Conservation (phyloP, 2,329 filamentous ascomycete species). For the Epichloe hybrida region DNA sequence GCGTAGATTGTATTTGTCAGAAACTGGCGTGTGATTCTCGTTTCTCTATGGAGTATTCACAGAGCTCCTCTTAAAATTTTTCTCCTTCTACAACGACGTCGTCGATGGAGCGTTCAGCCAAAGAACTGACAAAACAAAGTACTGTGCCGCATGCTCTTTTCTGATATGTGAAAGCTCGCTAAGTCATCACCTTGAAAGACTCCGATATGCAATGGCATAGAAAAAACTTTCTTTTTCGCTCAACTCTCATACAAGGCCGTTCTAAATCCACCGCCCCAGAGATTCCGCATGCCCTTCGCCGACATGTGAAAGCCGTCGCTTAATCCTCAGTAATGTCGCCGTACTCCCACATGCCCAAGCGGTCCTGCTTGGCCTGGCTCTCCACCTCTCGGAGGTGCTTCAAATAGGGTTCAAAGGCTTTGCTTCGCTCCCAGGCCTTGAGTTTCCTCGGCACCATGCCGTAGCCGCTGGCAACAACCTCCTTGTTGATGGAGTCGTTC, state of each 20-base stretch:
- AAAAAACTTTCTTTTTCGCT: neutral
- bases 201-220: constrained; percentile 1
- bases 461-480: constrained; percentile 69
- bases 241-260: neutral
- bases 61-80: no score
- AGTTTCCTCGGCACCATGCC: constrained; percentile 88
- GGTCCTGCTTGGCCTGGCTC: constrained; percentile 62
- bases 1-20: no score
- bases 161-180: constrained; percentile 2
- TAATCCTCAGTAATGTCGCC: constrained; percentile 89
- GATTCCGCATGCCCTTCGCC: neutral
- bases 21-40: no score
- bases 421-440: constrained; percentile 74
- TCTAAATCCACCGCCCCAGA: neutral
- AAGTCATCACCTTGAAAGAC: neutral
- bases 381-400: constrained; percentile 61
- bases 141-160: neutral
- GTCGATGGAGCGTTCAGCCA: no score
- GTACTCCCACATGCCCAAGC: constrained; percentile 95
- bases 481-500: constrained; percentile 77
- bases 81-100: no score
- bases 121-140: no score
- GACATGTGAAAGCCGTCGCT: constrained; percentile 4
- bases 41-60: no score
- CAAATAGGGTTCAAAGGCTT: constrained; percentile 55